These are phyloP conservation scores for Kwoniella botswanensis DNA, from an alignment of 768 basidiomycete genomes.

Conservation along the genomic window DNA sequence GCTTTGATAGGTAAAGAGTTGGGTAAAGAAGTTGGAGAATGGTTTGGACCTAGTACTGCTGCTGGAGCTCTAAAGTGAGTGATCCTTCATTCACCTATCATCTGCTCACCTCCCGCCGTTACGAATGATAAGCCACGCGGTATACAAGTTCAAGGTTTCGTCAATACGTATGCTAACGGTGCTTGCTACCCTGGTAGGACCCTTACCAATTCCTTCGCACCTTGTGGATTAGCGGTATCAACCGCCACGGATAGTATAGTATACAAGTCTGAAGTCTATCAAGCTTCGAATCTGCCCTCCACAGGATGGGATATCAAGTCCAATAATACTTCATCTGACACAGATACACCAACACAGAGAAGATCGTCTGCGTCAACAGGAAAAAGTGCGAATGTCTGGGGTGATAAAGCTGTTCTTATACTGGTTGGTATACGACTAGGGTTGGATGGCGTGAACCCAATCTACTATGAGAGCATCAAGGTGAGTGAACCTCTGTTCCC, in stretches of 20 bases:
- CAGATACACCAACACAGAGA: conserved; percentile 11
- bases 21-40: conserved; percentile 93
- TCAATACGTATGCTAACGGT: not conserved
- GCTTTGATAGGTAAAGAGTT: conserved; percentile 91
- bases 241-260: conserved; percentile 81
- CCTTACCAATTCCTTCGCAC: conserved; percentile 77
- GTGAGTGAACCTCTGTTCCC: conserved; percentile 56
- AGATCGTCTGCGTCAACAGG: conserved; percentile 6
- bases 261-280: conserved; percentile 83
- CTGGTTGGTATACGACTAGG: conserved; percentile 86
- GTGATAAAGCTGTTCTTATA: conserved; percentile 79
- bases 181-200: conserved; percentile 62
- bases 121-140: no score
- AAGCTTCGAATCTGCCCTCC: conserved; percentile 64
- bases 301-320: conserved; percentile 31
- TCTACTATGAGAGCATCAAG: conserved; percentile 87
- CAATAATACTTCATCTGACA: not conserved
- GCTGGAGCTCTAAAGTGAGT: conserved; percentile 89
- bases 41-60: conserved; percentile 98
- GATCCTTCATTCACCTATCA: no score
- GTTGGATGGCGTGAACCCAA: conserved; percentile 89
- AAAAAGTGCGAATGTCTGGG: conserved; percentile 65
- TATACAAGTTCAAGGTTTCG: no score
- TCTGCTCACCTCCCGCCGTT: no score
- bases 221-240: conserved; percentile 77